Percentiles rank a stretch among this genome's conserved stretches.
These are phyloP conservation scores for Phytopythium litorale DNA, from an alignment of 352 stramenopile species.

Conservation along the genomic window DNA sequence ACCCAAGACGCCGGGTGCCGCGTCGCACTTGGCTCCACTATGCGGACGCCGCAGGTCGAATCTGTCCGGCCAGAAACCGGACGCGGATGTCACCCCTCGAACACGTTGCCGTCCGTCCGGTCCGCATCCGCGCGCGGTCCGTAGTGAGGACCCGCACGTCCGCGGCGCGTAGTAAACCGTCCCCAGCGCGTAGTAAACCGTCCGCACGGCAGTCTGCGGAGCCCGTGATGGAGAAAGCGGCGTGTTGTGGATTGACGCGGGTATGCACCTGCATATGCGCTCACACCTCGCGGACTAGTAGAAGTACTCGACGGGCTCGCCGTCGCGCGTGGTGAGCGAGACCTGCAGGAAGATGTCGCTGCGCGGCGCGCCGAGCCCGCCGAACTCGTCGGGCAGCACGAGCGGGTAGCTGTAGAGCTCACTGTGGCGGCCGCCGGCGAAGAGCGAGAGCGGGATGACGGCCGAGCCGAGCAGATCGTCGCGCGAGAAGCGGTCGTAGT, in stretches of 20 bases:
- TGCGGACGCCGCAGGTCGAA: background rate
- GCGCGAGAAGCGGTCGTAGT: slow-evolving; percentile 62
- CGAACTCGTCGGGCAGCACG: slow-evolving; percentile 54
- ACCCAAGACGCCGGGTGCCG: background rate
- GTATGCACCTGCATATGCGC: background rate
- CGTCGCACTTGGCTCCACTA: slow-evolving; percentile 1
- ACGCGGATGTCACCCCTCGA: background rate
- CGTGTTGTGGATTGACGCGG: background rate
- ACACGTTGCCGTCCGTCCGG: background rate
- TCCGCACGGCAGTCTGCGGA: no score
- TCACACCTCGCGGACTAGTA: slow-evolving; percentile 10
- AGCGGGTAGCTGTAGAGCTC: slow-evolving; percentile 72
- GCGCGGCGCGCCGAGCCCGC: slow-evolving; percentile 32
- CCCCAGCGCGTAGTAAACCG: no score
- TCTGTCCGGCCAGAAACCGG: background rate
- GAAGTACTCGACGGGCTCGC: slow-evolving; percentile 41
- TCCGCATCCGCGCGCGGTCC: background rate
- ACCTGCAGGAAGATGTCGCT: slow-evolving; percentile 70
- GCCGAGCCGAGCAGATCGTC: slow-evolving; percentile 76
- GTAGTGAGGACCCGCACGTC: background rate
- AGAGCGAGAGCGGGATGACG: slow-evolving; percentile 60
- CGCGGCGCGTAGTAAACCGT: background rate
- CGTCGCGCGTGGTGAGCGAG: slow-evolving; percentile 45
- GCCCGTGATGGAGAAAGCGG: background rate
- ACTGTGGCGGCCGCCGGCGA: slow-evolving; percentile 45